Evolutionary conservation across 2,329 filamentous ascomycete genomes (phyloP).

Genomic region (Mycosphaerella arachidis): DNA sequence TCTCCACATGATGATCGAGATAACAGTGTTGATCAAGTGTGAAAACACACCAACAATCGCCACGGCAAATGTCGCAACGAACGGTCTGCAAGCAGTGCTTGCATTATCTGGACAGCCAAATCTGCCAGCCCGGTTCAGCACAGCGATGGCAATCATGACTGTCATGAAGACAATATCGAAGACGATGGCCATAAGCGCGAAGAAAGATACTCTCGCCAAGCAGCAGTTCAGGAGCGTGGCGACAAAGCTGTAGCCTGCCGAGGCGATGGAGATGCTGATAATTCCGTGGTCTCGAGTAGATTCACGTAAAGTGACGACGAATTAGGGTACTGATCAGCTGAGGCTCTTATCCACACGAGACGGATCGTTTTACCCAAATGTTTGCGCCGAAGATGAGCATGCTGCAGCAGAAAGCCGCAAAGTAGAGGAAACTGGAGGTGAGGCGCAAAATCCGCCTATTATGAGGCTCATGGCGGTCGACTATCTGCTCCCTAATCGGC

Average conservation of each 20-base stretch:
- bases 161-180: background rate
- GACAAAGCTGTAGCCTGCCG: background rate
- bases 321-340: background rate
- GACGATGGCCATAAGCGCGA: background rate
- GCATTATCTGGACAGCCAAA: too few species aligned
- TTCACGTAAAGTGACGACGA: background rate
- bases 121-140: slow-evolving; percentile 1
- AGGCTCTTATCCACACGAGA: background rate
- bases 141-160: background rate
- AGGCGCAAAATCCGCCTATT: slow-evolving; percentile 2
- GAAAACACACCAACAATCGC: too few species aligned
- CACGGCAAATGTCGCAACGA: too few species aligned
- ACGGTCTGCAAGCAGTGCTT: too few species aligned
- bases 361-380: background rate
- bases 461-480: background rate
- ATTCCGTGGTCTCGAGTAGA: background rate
- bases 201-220: background rate
- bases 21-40: too few species aligned
- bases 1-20: too few species aligned
- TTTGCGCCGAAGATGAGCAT: background rate
- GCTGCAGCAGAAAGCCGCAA: background rate
- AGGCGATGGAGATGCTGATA: background rate
- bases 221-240: slow-evolving; percentile 3
- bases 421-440: slow-evolving; percentile 1
- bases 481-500: too few species aligned